Percentiles rank a stretch among this genome's conserved stretches.
phyloP scores from a whole-genome alignment of 257 asterid species.

The Solanum tarapatanum region DNA sequence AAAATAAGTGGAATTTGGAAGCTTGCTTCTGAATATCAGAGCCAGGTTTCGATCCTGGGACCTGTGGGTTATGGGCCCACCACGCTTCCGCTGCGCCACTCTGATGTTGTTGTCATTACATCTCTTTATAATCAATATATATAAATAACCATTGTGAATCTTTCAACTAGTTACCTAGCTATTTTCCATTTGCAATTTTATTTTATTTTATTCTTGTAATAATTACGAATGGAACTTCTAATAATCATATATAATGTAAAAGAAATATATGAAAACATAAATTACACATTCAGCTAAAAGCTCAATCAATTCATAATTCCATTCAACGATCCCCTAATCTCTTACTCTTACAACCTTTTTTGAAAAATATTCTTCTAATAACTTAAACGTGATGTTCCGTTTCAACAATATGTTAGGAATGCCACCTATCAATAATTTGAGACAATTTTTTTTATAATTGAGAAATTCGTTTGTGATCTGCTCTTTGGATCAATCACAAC shows the following conservation, averaged over 20 bases:
- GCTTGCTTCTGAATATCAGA: slow-evolving; percentile 35
- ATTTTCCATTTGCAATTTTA: neutral
- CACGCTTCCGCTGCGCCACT: slow-evolving; percentile 68
- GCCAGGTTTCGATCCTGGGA: slow-evolving; percentile 99
- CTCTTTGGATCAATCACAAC: too few species aligned
- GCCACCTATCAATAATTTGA: too few species aligned
- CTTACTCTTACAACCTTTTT: too few species aligned
- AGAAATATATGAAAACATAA: neutral
- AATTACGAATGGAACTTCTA: neutral
- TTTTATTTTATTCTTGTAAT: neutral
- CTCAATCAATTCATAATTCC: too few species aligned
- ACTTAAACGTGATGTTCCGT: too few species aligned
- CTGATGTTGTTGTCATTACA: neutral
- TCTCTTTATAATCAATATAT: accelerated
- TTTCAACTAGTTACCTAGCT: neutral
- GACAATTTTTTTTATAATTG: too few species aligned
- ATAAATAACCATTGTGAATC: accelerated
- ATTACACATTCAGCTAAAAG: neutral
- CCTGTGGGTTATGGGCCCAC: slow-evolving; percentile 99
- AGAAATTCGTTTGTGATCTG: too few species aligned
- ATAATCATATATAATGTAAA: neutral
- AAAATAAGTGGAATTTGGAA: too few species aligned
- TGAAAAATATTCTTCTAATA: too few species aligned
- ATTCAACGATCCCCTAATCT: too few species aligned
- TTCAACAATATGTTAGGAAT: too few species aligned